phyloP scores from a whole-genome alignment of 768 basidiomycete species.

The Mycena vulgaris region DNA sequence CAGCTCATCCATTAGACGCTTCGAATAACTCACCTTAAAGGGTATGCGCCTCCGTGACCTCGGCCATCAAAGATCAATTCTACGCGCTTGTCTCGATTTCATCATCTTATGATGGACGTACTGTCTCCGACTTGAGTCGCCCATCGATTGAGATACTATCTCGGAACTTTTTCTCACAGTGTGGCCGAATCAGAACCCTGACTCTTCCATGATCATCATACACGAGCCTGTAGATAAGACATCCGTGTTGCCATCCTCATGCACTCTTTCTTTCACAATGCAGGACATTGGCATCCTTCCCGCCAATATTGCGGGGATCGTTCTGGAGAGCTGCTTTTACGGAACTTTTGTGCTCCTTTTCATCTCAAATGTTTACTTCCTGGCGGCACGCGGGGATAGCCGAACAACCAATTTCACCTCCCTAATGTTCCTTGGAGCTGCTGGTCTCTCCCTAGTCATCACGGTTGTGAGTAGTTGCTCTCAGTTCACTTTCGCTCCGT shows the following conservation, averaged over 20 bases:
- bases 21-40: too few species aligned
- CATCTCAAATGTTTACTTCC: constrained; percentile 20
- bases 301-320: constrained; percentile 14
- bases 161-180: constrained; percentile 18
- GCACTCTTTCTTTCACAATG: constrained; percentile 12
- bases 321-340: constrained; percentile 23
- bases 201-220: constrained; percentile 19
- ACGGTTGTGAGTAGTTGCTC: constrained; percentile 15
- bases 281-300: constrained; percentile 21
- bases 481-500: constrained; percentile 13
- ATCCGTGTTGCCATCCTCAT: constrained; percentile 18
- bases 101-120: background rate
- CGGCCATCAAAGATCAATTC: background rate
- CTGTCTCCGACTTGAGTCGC: background rate
- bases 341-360: constrained; percentile 18
- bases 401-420: constrained; percentile 16
- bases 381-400: constrained; percentile 10
- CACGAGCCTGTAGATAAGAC: constrained; percentile 13
- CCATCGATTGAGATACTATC: constrained; percentile 17
- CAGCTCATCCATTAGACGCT: too few species aligned
- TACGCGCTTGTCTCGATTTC: background rate
- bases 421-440: constrained; percentile 21
- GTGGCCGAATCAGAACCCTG: constrained; percentile 9
- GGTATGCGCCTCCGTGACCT: too few species aligned
- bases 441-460: constrained; percentile 16